Base-by-base conservation (phyloP, 805 yeast species). In the Candida nitratophila region DNA sequence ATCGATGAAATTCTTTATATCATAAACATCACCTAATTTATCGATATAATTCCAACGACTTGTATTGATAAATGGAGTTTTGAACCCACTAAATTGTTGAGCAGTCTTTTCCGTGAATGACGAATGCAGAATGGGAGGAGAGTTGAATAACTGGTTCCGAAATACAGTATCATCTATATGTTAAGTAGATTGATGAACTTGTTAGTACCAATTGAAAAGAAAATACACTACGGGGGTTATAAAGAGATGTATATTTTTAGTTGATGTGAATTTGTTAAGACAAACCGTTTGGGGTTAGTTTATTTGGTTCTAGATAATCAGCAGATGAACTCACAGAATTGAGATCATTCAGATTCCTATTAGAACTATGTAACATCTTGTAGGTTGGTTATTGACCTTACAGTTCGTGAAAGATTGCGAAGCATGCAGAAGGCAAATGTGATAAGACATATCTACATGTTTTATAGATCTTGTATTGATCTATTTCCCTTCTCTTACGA, bases 11-110 rank as follows among this genome's bases (percentile, higher is more conserved):
- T 54, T 52, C 34, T 53, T 53, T 29, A 56, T 60, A 12, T 63
- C 67, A 41, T 55, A 60, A 12, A 56, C 59, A 24, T 54, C 63
- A 12, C 70, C 66, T 30, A 61, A 42, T 22, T 54, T 51, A 37
- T 62, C 67, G 38, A 66, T 49, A 43, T 71, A 72, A 42, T 64
- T 65, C 74, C 77, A 71, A 38, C 75, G 48, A 32, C 69, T 61
- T 2, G 73, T 63, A 41, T 60, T 65, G n/a, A 67, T 50, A 49
- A 52, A 65, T 1, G 77, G 76, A 1, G 77, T 71, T 42, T 60
- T 66, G 45, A 71, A 71, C 1, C 73, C 74, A 55, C 76, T 67
- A 39, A 66, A 58, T 1, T 61, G 63, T 34, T 52, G 63, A 3
- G 51, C 48, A 1, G 61, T 55, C 40, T 53, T 54, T 33, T 59